Percentiles rank a stretch among this genome's conserved stretches.
These are phyloP conservation scores for Eremothecium coryli DNA, from an alignment of 1,139 yeast genomes.

Conservation along the genomic window DNA sequence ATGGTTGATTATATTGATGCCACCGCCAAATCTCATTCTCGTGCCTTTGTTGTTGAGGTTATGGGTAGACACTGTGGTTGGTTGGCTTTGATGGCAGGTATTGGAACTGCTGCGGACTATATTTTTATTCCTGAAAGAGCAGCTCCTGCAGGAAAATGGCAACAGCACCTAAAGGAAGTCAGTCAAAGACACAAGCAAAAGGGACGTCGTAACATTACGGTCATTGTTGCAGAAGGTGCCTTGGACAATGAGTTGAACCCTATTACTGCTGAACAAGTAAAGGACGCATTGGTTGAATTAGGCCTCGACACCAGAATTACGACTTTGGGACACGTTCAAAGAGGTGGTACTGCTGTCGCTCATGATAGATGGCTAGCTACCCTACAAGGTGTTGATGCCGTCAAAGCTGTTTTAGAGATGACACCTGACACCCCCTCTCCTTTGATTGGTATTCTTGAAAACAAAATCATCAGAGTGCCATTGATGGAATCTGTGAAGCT, in stretches of 20 bases:
- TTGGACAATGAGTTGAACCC: slow-evolving; percentile 74
- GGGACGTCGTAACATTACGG: slow-evolving; percentile 91
- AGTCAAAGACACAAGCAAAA: slow-evolving; percentile 67
- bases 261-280: slow-evolving; percentile 70
- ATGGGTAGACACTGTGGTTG: slow-evolving; percentile 99
- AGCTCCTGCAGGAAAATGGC: slow-evolving; percentile 61
- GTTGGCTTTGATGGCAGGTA: slow-evolving; percentile 94
- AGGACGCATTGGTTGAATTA: slow-evolving; percentile 66
- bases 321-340: slow-evolving; percentile 92
- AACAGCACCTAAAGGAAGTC: slow-evolving; percentile 61
- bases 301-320: slow-evolving; percentile 94
- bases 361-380: slow-evolving; percentile 86
- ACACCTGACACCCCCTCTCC: slow-evolving; percentile 93
- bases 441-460: slow-evolving; percentile 83
- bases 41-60: slow-evolving; percentile 96
- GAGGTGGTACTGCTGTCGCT: slow-evolving; percentile 98
- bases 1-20: slow-evolving; percentile 94
- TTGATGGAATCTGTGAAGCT: slow-evolving; percentile 81
- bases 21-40: slow-evolving; percentile 91
- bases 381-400: slow-evolving; percentile 95
- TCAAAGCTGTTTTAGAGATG: slow-evolving; percentile 78
- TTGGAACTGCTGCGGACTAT: slow-evolving; percentile 91
- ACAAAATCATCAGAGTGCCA: slow-evolving; percentile 74
- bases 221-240: slow-evolving; percentile 97
- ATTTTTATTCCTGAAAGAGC: slow-evolving; percentile 90